A percentile compares a stretch with the other conserved stretches of the same genome.
phyloP scores from a whole-genome alignment of 139 green algal genomes.

The Chlorella sp. region DNA sequence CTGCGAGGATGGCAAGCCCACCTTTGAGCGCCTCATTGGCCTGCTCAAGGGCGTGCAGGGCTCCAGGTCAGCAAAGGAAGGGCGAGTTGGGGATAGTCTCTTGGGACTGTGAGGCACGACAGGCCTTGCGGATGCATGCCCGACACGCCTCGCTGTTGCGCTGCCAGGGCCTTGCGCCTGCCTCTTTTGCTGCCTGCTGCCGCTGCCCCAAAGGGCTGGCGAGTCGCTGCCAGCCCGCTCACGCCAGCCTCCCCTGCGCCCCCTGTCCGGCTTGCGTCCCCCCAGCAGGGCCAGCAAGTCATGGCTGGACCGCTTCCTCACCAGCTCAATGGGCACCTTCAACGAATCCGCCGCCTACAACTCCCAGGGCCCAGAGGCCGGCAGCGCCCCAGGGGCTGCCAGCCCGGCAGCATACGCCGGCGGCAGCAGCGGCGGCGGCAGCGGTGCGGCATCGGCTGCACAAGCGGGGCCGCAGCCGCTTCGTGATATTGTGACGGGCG shows the following conservation, averaged over 20 bases:
- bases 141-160: not conserved
- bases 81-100: no score
- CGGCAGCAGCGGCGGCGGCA: not conserved
- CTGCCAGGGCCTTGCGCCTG: not conserved
- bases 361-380: not conserved
- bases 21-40: slow-evolving; percentile 50
- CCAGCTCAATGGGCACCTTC: slow-evolving; percentile 19
- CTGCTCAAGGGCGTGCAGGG: slow-evolving; percentile 44
- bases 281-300: slow-evolving; percentile 30
- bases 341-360: slow-evolving; percentile 27
- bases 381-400: not conserved
- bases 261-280: not conserved
- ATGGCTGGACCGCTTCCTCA: slow-evolving; percentile 41
- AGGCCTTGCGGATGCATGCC: no score
- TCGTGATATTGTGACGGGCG: slow-evolving; percentile 47
- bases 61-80: slow-evolving; percentile 16
- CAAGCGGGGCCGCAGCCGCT: not conserved
- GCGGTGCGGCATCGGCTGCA: not conserved
- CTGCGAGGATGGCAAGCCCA: slow-evolving; percentile 43
- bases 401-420: not conserved
- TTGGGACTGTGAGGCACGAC: no score
- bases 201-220: not conserved
- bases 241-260: no score
- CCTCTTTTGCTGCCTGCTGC: not conserved
- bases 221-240: no score